phyloP scores from a whole-genome alignment of 2,329 filamentous ascomycete genomes.

The Neofusicoccum umdonicola region DNA sequence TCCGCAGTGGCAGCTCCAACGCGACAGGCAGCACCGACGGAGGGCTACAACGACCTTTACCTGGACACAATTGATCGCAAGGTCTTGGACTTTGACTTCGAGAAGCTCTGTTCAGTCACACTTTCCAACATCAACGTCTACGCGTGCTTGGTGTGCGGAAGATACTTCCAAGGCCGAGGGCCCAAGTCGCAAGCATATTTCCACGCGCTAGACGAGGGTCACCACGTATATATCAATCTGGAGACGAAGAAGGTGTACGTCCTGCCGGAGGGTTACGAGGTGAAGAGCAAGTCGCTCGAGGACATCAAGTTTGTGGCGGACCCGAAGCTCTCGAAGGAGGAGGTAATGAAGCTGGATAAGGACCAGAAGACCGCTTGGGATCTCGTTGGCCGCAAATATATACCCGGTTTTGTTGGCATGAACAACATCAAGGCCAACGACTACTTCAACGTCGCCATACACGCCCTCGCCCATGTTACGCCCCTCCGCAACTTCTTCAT shows the following conservation, averaged over 20 bases:
- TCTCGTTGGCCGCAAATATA: slow-evolving; percentile 78
- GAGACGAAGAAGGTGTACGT: slow-evolving; percentile 88
- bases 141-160: slow-evolving; percentile 94
- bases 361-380: slow-evolving; percentile 67
- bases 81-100: slow-evolving; percentile 96
- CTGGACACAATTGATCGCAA: slow-evolving; percentile 94
- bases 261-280: slow-evolving; percentile 94
- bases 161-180: slow-evolving; percentile 92
- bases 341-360: slow-evolving; percentile 78
- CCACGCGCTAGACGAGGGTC: slow-evolving; percentile 88
- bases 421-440: slow-evolving; percentile 99
- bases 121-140: slow-evolving; percentile 99
- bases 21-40: slow-evolving; percentile 74
- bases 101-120: slow-evolving; percentile 94
- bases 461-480: slow-evolving; percentile 84
- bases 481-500: slow-evolving; percentile 91
- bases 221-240: slow-evolving; percentile 99
- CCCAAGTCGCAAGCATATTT: slow-evolving; percentile 96
- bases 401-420: slow-evolving; percentile 94
- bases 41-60: slow-evolving; percentile 92
- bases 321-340: slow-evolving; percentile 75
- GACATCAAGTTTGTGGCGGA: slow-evolving; percentile 99
- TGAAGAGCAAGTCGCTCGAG: slow-evolving; percentile 88
- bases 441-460: slow-evolving; percentile 93
- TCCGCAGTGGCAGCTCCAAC: slow-evolving; percentile 46